Evolutionary conservation across 345 rosid genomes (phyloP).

Genomic region (Dimocarpus longan): DNA sequence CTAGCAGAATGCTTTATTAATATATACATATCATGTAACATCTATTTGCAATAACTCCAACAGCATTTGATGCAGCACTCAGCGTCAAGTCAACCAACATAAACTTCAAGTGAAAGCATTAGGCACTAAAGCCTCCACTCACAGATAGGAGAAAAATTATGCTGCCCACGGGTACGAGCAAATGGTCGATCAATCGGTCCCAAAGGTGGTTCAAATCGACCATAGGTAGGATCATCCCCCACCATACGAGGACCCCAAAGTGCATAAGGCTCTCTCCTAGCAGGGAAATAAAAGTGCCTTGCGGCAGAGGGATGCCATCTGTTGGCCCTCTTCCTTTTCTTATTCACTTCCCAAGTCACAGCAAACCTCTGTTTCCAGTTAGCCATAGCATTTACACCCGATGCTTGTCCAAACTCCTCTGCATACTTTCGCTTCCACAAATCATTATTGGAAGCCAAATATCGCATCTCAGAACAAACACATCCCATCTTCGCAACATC

Average conservation of each 20-base stretch:
- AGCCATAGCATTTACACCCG: not conserved
- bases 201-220: not conserved
- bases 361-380: constrained; percentile 55
- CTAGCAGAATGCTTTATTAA: not conserved
- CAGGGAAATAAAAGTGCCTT: not conserved
- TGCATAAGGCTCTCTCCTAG: constrained; percentile 36
- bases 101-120: not conserved
- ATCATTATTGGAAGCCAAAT: constrained; percentile 51
- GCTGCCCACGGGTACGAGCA: constrained; percentile 6
- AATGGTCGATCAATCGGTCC: constrained; percentile 17
- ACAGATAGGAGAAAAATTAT: constrained; percentile 33
- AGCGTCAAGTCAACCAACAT: not conserved
- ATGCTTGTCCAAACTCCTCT: constrained; percentile 42
- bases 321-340: constrained; percentile 23
- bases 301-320: not conserved
- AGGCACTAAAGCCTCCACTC: constrained; percentile 32
- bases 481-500: constrained; percentile 55
- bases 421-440: constrained; percentile 60
- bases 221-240: constrained; percentile 41
- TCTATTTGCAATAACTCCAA: constrained; percentile 2
- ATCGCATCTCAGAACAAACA: constrained; percentile 48
- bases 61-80: not conserved
- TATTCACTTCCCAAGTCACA: constrained; percentile 36
- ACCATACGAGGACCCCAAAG: constrained; percentile 21
- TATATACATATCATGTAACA: not conserved